Percentiles rank a stretch among this genome's conserved stretches.
Conservation (phyloP, 208 protist species). For the Plasmodiophora brassicae region DNA sequence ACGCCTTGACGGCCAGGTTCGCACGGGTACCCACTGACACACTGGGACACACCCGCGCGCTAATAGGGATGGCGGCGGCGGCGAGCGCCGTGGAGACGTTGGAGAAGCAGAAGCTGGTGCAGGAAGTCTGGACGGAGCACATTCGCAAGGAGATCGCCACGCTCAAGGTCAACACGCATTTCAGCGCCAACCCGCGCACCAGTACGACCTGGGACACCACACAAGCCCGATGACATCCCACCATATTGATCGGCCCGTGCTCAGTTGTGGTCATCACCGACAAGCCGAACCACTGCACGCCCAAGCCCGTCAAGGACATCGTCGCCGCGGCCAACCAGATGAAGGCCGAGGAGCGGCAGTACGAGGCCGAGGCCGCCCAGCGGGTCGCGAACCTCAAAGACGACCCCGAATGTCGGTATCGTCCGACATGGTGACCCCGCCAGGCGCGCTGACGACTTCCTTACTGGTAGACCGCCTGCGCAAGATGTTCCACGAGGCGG, state of each 20-base stretch:
- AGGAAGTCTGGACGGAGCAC: not conserved
- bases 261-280: conserved; percentile 12
- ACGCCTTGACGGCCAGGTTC: too few species aligned
- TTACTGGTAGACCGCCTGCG: not conserved
- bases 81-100: not conserved
- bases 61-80: too few species aligned
- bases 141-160: not conserved
- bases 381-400: too few species aligned
- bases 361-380: not conserved
- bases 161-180: not conserved
- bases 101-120: conserved; percentile 16
- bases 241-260: not conserved
- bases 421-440: not conserved
- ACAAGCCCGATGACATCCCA: not conserved
- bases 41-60: too few species aligned
- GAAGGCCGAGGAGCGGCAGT: not conserved
- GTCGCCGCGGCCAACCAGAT: not conserved
- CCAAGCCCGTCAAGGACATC: not conserved
- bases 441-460: not conserved
- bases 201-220: not conserved
- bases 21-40: too few species aligned
- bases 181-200: not conserved
- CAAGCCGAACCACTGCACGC: not conserved
- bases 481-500: not conserved
- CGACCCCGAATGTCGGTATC: not conserved